These are phyloP conservation scores for Tuctoria greenei DNA, from an alignment of 176 grass and related monocot species.

Conservation along the genomic window DNA sequence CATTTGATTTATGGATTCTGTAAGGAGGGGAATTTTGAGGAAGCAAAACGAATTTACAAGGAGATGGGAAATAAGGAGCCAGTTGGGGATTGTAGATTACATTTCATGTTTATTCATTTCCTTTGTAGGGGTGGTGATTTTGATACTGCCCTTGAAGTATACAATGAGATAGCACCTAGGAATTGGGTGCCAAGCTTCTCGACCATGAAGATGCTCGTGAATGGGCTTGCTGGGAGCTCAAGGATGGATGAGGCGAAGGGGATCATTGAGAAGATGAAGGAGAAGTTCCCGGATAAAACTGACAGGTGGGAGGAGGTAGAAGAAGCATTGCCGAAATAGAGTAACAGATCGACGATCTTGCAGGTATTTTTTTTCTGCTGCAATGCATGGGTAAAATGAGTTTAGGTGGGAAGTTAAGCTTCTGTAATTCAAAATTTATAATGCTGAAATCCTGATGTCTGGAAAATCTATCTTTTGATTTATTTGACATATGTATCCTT, in stretches of 20 bases:
- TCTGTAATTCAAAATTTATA: not conserved
- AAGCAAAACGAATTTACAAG: constrained; percentile 66
- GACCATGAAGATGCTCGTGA: constrained; percentile 91
- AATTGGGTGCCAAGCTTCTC: constrained; percentile 74
- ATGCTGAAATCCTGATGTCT: not conserved
- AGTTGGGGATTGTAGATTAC: constrained; percentile 39
- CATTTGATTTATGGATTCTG: constrained; percentile 70
- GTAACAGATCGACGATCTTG: not conserved
- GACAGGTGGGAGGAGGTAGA: constrained; percentile 86
- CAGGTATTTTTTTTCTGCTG: constrained; percentile 28
- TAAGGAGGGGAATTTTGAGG: constrained; percentile 72
- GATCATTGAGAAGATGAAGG: constrained; percentile 78
- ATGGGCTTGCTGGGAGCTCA: constrained; percentile 61
- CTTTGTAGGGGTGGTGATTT: constrained; percentile 71
- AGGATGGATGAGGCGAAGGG: constrained; percentile 73
- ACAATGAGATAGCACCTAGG: constrained; percentile 50
- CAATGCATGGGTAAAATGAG: not conserved
- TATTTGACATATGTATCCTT: not conserved
- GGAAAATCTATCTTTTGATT: constrained; percentile 13
- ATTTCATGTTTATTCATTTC: constrained; percentile 58
- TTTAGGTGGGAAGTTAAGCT: not conserved
- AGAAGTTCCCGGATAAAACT: constrained; percentile 66
- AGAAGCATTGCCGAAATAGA: constrained; percentile 61
- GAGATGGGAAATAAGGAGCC: constrained; percentile 61
- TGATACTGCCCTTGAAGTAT: constrained; percentile 57